A percentile compares a stretch with the other conserved stretches of the same genome.
These are phyloP conservation scores for Geum urbanum DNA, from an alignment of 306 rosid genomes.

Conservation along the genomic window DNA sequence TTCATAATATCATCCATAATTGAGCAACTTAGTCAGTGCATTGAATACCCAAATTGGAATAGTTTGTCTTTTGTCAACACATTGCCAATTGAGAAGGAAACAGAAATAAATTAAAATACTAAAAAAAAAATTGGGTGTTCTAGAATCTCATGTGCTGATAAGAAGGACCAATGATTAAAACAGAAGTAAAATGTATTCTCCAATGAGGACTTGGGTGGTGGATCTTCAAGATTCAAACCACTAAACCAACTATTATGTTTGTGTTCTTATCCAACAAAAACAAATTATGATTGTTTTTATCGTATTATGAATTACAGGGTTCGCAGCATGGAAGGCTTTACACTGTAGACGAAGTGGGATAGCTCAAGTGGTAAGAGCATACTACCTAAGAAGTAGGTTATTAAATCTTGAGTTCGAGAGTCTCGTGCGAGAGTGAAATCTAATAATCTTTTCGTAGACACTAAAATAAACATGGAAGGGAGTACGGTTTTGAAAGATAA, in stretches of 20 bases:
- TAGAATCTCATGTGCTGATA: background rate
- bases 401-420: no score
- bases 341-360: no score
- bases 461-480: no score
- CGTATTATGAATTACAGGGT: no score
- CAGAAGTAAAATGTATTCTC: background rate
- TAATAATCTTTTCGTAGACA: no score
- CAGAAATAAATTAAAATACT: background rate
- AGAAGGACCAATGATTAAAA: constrained; percentile 2
- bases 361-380: no score
- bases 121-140: background rate
- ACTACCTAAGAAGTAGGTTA: no score
- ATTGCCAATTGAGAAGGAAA: background rate
- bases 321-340: no score
- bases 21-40: constrained; percentile 3
- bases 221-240: constrained; percentile 3
- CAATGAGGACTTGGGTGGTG: background rate
- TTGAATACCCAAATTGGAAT: constrained; percentile 12
- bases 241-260: background rate
- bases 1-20: background rate
- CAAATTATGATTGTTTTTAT: no score
- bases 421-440: no score
- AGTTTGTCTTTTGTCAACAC: background rate
- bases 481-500: background rate
- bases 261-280: background rate